Base-by-base conservation (phyloP, 371 early-diverging fungal species). In the Rhizopus delemar region DNA sequence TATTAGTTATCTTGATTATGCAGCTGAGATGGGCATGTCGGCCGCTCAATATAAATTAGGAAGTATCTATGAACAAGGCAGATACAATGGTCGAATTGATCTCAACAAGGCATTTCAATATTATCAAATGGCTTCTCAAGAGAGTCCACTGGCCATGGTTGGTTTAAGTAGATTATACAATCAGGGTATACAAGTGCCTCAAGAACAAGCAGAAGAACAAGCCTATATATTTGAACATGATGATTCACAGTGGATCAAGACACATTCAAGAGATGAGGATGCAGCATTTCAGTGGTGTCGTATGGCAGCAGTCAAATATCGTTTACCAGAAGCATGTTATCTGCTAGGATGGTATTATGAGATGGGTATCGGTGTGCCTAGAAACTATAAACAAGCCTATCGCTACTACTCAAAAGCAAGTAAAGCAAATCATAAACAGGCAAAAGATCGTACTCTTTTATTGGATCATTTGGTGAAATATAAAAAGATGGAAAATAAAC, bases 291-390 rank as follows among this genome's bases (percentile, higher is more conserved):
- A 48, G 45, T 79, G 80, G 80, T 79, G 80, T 62, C 68, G 66
- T 54, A 51, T 63, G 29, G 77, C 77, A n/a, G 75, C 73, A 29
- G 39, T 38, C 39, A 68, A 69, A 8, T 55, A 62, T 41, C 63
- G 60, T 15, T 34, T 73, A n/a, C 65, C 64, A 16, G 73, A 76
- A 51, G 80, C 80, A 8, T 62, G 56, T 34, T 79, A 68, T 54
- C 49, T 74, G 34, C 56, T 77, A 50, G 78, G 78, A 38, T 75
- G 71, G 68, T 79, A 75, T 53, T 79, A 74, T 65, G 79, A 79
- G 57, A 62, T 70, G 43, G 79, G 76, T n/a, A 63, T 79, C 39
- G 79, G 79, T 9, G 66, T 69, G 1, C 63, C 66, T 1, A 45
- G 76, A 28, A 72, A 75, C 41, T 72, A 63, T 48, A 60, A 58